Evolutionary conservation across 306 rosid species (phyloP).

Genomic region (Sechiopsis laciniata): DNA sequence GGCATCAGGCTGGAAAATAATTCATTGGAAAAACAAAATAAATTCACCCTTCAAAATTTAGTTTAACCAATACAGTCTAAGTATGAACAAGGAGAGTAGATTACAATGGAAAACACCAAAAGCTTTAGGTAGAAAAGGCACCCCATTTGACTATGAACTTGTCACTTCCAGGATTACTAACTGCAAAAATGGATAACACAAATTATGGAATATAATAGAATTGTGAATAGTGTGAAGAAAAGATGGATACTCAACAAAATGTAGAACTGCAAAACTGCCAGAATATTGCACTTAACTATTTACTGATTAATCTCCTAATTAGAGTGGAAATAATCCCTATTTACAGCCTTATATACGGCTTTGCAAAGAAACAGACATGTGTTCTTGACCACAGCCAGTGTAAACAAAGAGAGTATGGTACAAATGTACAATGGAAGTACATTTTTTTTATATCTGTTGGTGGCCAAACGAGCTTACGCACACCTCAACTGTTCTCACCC

Average conservation of each 20-base stretch:
- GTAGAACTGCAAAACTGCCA: no score
- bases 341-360: not conserved
- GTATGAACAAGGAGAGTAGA: not conserved
- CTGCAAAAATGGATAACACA: not conserved
- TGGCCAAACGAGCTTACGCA: no score
- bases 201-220: not conserved
- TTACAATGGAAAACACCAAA: not conserved
- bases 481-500: no score
- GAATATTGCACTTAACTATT: not conserved
- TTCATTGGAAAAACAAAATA: not conserved
- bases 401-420: no score
- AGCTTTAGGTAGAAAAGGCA: constrained; percentile 7
- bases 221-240: not conserved
- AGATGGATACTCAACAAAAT: no score
- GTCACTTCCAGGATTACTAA: not conserved
- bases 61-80: not conserved
- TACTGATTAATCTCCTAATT: not conserved
- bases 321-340: not conserved
- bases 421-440: no score
- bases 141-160: constrained; percentile 1
- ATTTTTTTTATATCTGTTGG: no score
- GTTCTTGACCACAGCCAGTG: not conserved
- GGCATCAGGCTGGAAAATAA: not conserved
- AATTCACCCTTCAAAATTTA: not conserved
- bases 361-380: not conserved